Conservation (phyloP, 805 yeast genomes). For the Yamadazyma kitorensis region DNA sequence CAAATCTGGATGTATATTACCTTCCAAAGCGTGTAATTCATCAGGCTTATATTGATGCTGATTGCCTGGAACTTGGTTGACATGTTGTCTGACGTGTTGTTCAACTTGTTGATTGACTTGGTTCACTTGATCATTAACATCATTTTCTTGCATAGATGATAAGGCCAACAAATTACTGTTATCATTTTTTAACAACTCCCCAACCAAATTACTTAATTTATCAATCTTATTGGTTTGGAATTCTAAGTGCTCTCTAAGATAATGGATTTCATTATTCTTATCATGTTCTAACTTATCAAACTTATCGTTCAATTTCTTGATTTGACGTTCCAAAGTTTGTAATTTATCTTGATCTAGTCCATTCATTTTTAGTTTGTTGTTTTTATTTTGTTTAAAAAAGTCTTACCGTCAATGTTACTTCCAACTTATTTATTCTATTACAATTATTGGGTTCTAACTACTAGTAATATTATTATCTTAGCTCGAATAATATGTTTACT, state of each 20-base stretch:
- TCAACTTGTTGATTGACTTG: conserved; percentile 21
- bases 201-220: conserved; percentile 31
- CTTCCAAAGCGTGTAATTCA: conserved; percentile 20
- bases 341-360: conserved; percentile 6
- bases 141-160: conserved; percentile 14
- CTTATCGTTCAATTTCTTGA: conserved; percentile 10
- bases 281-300: conserved; percentile 26
- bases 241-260: conserved; percentile 34
- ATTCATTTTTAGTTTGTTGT: no score
- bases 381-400: no score
- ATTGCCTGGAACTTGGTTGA: conserved; percentile 5
- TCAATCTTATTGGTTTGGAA: conserved; percentile 38
- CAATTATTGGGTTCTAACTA: no score
- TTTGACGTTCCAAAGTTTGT: conserved; percentile 8
- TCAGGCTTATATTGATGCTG: conserved; percentile 9
- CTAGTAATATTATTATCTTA: no score
- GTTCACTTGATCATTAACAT: conserved; percentile 17
- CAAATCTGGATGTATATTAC: conserved; percentile 41
- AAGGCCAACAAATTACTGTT: conserved; percentile 25
- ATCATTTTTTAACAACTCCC: conserved; percentile 29
- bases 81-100: conserved; percentile 20
- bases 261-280: conserved; percentile 32
- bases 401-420: no score
- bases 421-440: no score
- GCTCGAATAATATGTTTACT: no score